Base-by-base conservation (phyloP, 2,329 filamentous ascomycete genomes). In the Aspergillus nomiae region DNA sequence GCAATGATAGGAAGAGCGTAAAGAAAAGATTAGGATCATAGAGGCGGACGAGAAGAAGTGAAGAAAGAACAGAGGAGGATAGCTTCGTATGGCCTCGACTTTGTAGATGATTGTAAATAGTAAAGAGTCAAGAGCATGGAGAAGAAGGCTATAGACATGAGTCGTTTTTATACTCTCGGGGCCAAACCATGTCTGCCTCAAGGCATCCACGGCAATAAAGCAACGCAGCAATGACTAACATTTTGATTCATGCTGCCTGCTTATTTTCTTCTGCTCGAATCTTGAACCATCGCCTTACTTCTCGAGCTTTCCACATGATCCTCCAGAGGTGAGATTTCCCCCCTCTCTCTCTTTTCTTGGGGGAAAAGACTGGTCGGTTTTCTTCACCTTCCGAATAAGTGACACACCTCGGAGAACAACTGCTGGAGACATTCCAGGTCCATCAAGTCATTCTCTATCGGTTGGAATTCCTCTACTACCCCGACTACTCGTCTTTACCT, bases 121-220 rank as follows among this genome's bases (percentile, higher is more conserved):
- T 28, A 48, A 24, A 4, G n/a, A 46, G 21, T 28, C 2, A 21
- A 21, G 9, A 24, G 8, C 3, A 12, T 8, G 3, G 8, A 16
- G 45, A 16, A 48, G 21, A 8, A 14, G 14, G 14, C 12, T 14
- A 28, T 21, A 26, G 43, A 12, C 43, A 21, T 46, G 34, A 36
- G 34, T 36, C 14, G 34, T 14, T 48, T 48, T 48, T 24, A 28
- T 28, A 26, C 41, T 43, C 8, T 43, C 41, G 5, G 34, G 34
- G 34, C 12, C 14, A 36, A 36, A 36, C 16, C 34, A 36, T 54
- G 58, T 54, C 58, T 59, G 58, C 58, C 58, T 59, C 48, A 43
- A 41, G 21, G 46, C 46, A 53, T 30, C n/a, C 36, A 41, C 24
- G 19, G 24, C 26, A 54, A 36, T 36, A 14, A 36, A 36, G 34